A percentile compares a stretch with the other conserved stretches of the same genome.
Conservation (phyloP, 768 basidiomycete species). For the Boletus vinaceobasis region DNA sequence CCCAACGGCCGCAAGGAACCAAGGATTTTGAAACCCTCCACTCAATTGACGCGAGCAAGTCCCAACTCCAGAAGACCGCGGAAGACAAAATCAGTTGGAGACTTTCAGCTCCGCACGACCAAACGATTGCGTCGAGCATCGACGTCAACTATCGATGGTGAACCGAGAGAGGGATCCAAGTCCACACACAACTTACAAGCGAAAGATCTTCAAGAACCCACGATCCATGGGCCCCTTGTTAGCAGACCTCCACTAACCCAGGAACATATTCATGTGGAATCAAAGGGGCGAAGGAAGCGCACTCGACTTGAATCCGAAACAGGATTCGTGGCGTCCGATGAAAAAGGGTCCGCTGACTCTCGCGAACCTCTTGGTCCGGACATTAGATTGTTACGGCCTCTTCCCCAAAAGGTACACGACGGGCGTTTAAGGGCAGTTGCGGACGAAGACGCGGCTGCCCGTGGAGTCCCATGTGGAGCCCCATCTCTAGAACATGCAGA, state of each 20-base stretch:
- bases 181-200: neutral
- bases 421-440: neutral
- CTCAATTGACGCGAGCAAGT: neutral
- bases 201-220: neutral
- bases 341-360: neutral
- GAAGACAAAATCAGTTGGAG: neutral
- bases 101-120: neutral
- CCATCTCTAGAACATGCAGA: constrained; percentile 15
- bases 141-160: neutral
- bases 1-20: neutral
- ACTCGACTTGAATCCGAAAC: constrained; percentile 18
- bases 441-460: neutral
- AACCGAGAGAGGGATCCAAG: neutral
- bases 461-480: neutral
- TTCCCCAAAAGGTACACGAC: constrained; percentile 17
- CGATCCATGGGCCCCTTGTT: neutral
- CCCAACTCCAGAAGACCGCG: neutral
- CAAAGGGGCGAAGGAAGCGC: constrained; percentile 15
- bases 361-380: constrained; percentile 17
- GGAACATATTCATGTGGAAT: neutral
- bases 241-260: neutral
- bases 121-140: constrained; percentile 16
- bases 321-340: neutral
- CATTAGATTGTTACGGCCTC: constrained; percentile 16
- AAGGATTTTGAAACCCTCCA: neutral